Conservation (phyloP, 108 stramenopile species). For the Cyclotella cryptica region DNA sequence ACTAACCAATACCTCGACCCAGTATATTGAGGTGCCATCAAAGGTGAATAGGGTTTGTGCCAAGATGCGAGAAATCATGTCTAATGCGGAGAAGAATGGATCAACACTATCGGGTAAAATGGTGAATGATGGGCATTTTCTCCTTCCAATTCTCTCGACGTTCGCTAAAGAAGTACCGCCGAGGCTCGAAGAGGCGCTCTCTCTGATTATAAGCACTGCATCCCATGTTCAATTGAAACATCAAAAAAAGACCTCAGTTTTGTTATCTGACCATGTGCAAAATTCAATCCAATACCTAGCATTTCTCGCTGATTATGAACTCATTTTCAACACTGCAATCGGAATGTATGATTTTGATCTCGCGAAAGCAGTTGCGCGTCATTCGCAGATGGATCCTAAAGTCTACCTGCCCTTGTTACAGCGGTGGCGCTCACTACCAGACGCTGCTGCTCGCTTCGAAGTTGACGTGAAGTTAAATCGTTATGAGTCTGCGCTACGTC, state of each 20-base stretch:
- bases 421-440: constrained; percentile 69
- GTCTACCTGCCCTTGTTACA: constrained; percentile 89
- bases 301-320: constrained; percentile 86
- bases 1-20: constrained; percentile 1
- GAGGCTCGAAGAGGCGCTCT: constrained; percentile 76
- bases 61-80: constrained; percentile 72
- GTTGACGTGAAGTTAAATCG: constrained; percentile 87
- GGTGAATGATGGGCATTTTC: constrained; percentile 67
- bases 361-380: constrained; percentile 88
- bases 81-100: constrained; percentile 56
- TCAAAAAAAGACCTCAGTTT: constrained; percentile 55
- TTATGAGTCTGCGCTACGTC: constrained; percentile 73
- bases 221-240: constrained; percentile 15
- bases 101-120: constrained; percentile 44
- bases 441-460: constrained; percentile 65
- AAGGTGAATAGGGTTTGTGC: constrained; percentile 84
- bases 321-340: constrained; percentile 88
- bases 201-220: constrained; percentile 70
- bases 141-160: constrained; percentile 86
- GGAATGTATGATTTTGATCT: constrained; percentile 94
- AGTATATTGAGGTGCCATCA: constrained; percentile 60
- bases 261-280: constrained; percentile 78
- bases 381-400: constrained; percentile 96
- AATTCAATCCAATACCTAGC: constrained; percentile 89
- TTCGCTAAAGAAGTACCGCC: constrained; percentile 91